phyloP scores from a whole-genome alignment of 2,329 filamentous ascomycete genomes.

The Colletotrichum musae region DNA sequence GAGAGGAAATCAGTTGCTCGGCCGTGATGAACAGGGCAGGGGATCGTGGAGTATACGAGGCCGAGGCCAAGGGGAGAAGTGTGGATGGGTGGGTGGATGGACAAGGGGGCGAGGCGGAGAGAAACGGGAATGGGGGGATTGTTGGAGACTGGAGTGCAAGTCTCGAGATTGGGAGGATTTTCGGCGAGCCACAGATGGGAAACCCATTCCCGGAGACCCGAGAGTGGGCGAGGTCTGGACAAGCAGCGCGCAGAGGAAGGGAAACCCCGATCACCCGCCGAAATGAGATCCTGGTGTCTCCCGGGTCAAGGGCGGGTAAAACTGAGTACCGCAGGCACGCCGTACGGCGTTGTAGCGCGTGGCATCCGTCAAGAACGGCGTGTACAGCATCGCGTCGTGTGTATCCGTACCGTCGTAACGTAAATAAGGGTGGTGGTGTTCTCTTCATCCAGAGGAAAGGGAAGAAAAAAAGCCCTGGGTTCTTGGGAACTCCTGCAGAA shows the following conservation, averaged over 20 bases:
- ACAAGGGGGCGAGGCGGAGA: conserved; percentile 5
- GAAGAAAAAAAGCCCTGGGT: background rate
- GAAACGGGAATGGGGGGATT: background rate
- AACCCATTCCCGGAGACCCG: background rate
- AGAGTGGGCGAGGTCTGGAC: background rate
- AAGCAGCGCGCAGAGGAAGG: background rate
- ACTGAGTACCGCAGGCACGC: background rate
- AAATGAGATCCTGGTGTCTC: conserved; percentile 23
- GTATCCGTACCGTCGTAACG: too few relatives aligned
- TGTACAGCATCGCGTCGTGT: too few relatives aligned
- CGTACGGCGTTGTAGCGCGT: background rate
- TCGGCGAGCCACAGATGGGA: conserved; percentile 11
- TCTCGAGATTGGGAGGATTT: conserved; percentile 14
- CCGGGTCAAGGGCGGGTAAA: too few relatives aligned
- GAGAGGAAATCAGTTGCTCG: background rate
- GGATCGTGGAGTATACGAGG: background rate
- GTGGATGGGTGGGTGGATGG: too few relatives aligned
- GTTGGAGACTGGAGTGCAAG: too few relatives aligned
- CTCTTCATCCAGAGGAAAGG: too few relatives aligned
- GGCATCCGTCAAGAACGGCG: background rate
- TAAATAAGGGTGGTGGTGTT: too few relatives aligned
- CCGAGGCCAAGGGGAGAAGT: too few relatives aligned
- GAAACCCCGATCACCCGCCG: conserved; percentile 21
- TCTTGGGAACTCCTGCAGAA: background rate
- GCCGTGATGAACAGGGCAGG: conserved; percentile 1